Conservation (phyloP, 2,329 filamentous ascomycete genomes). For the Daldinia eschscholtzii region DNA sequence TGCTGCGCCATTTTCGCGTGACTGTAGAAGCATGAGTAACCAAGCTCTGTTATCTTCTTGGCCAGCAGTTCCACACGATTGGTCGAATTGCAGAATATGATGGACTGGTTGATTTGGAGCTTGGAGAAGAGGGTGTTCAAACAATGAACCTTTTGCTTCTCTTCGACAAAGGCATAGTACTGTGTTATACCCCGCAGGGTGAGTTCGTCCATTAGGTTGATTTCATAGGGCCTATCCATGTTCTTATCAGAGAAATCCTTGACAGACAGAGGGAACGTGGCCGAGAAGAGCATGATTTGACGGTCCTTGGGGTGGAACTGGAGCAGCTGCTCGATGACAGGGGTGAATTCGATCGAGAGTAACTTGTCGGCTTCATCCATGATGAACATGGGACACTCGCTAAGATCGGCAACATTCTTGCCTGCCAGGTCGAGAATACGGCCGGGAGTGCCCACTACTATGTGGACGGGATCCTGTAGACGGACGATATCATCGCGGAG, state of each 20-base stretch:
- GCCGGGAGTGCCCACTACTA: conserved; percentile 96
- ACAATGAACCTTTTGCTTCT: conserved; percentile 99
- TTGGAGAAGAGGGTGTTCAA: conserved; percentile 99
- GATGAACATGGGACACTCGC: conserved; percentile 96
- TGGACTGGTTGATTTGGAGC: conserved; percentile 99
- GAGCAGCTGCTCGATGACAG: conserved; percentile 95
- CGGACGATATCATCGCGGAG: conserved; percentile 97
- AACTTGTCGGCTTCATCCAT: conserved; percentile 99
- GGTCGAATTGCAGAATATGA: conserved; percentile 99
- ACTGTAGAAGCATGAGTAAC: conserved; percentile 99
- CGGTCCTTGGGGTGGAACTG: conserved; percentile 97
- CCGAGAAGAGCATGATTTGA: conserved; percentile 99
- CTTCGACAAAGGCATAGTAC: conserved; percentile 99
- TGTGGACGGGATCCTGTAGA: conserved; percentile 92
- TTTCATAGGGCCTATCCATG: conserved; percentile 96
- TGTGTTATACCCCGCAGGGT: conserved; percentile 98
- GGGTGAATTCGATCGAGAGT: conserved; percentile 94
- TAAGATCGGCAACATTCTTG: conserved; percentile 96
- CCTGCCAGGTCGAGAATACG: conserved; percentile 95
- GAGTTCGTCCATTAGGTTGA: conserved; percentile 99
- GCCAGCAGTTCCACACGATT: conserved; percentile 97
- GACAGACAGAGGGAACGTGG: conserved; percentile 96
- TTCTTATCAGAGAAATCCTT: conserved; percentile 99
- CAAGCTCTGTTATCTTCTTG: conserved; percentile 99
- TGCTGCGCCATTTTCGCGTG: conserved; percentile 98